phyloP scores from a whole-genome alignment of 805 yeast species.

The Candida sphagnicola region DNA sequence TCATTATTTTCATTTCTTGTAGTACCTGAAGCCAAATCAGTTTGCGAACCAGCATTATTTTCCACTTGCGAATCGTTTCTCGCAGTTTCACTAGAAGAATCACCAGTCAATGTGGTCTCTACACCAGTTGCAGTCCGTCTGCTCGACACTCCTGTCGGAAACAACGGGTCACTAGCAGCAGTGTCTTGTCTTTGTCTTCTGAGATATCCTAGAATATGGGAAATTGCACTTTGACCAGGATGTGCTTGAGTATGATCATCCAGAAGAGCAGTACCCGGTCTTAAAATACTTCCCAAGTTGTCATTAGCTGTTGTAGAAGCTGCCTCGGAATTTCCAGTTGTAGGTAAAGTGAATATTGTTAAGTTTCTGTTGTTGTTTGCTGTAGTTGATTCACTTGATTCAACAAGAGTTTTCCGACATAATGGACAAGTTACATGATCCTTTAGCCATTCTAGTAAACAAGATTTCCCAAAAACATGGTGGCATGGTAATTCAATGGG shows the following conservation, averaged over 20 bases:
- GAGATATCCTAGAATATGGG: slow-evolving; percentile 7
- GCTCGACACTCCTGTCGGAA: slow-evolving; percentile 48
- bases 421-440: slow-evolving; percentile 78
- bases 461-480: slow-evolving; percentile 83
- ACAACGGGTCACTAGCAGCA: slow-evolving; percentile 14
- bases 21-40: background rate
- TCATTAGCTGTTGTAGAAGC: slow-evolving; percentile 1
- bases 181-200: slow-evolving; percentile 7
- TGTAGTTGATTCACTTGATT: slow-evolving; percentile 10
- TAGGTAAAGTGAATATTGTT: slow-evolving; percentile 28
- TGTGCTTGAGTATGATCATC: background rate
- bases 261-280: slow-evolving; percentile 2
- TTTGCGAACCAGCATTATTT: background rate
- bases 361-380: slow-evolving; percentile 10
- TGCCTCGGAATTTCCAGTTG: slow-evolving; percentile 1
- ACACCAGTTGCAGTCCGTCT: slow-evolving; percentile 45
- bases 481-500: slow-evolving; percentile 80
- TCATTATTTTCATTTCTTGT: background rate
- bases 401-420: slow-evolving; percentile 58
- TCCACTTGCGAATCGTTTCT: background rate
- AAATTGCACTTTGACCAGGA: slow-evolving; percentile 1
- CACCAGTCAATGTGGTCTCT: slow-evolving; percentile 23
- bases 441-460: slow-evolving; percentile 80
- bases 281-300: slow-evolving; percentile 2
- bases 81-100: background rate